Percentiles rank a stretch among this genome's conserved stretches.
Conservation (phyloP, 352 stramenopile genomes). For the Thalassiosira delicatula region DNA sequence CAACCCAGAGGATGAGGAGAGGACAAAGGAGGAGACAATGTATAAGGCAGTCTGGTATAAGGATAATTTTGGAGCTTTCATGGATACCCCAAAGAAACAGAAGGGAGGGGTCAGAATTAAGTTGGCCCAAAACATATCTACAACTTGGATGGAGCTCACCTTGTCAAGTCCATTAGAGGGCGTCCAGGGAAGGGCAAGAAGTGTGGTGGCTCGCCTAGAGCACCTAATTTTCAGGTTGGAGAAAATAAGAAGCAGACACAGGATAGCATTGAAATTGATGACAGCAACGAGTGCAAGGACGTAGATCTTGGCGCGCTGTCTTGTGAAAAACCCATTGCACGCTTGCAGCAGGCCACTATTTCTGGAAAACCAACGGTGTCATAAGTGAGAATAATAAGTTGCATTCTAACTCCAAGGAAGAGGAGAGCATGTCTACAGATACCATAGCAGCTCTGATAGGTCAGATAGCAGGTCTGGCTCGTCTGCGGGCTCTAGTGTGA, state of each 20-base stretch:
- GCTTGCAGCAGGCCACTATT: neutral
- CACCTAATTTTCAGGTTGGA: neutral
- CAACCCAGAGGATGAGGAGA: neutral
- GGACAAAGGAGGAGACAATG: neutral
- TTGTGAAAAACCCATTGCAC: neutral
- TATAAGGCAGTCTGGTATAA: conserved; percentile 1
- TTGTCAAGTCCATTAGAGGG: neutral
- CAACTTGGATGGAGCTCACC: neutral
- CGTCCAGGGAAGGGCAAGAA: neutral
- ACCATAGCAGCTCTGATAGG: neutral
- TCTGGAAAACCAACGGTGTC: neutral
- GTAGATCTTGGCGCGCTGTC: neutral
- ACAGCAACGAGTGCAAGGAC: neutral
- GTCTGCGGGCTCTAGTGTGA: neutral
- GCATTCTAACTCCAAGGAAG: neutral
- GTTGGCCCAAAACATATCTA: neutral
- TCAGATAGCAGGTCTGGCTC: neutral
- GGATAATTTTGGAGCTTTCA: neutral
- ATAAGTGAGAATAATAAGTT: neutral
- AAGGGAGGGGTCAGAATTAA: neutral
- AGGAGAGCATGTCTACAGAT: neutral
- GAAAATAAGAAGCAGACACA: neutral
- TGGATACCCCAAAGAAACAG: neutral
- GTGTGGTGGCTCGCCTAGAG: neutral
- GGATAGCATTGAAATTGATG: neutral